Base-by-base conservation (phyloP, 2,329 filamentous ascomycete species). In the Aspergillus neotritici region DNA sequence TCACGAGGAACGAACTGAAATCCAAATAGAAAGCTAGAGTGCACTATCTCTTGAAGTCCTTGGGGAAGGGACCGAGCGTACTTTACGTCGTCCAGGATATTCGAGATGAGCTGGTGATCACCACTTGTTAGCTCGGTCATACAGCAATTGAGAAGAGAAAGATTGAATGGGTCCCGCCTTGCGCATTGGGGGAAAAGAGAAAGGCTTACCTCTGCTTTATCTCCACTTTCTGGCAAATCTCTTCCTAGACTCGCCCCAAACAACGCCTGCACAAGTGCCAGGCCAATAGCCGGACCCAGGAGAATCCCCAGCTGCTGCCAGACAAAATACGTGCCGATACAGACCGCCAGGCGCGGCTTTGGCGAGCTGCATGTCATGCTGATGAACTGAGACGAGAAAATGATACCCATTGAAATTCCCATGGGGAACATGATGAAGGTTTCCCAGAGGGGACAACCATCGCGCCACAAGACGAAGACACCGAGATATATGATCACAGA, bases 261-360 rank as follows among this genome's bases (percentile, higher is more conserved):
- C 2, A 43, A n/a, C 14, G 29, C 32, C 17, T 44, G 50, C 10
- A 52, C 39, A 5, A 54, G 5, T 9, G 52, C 49, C 8, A 40
- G 35, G 7, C 39, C 43, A 11, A 31, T 34, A 5, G 46, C 43
- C 10, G 43, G 41, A 15, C 52, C 49, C n/a, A 55, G 14, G 14
- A 55, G 45, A 10, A 44, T 41, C 9, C 52, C 51, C 8, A 55
- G 28, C 37, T 55, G 52, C 40, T 54, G 51, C 16, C 40, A 37
- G 10, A 55, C 40, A 32, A 43, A 55, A 12, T 51, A 54, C 3
- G 43, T 31, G 10, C 44, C 43, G 14, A 54, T 39, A 11, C 37
- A 46, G 10, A 37, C 51, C 2, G 44, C 38, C 4, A 44, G 37
- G 11, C 41, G 40, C 3, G 33, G 34, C 31, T 42, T 48, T 7